Evolutionary conservation across 192 early-diverging fungal genomes (phyloP).

Genomic region (Phlyctochytrium arcticum): DNA sequence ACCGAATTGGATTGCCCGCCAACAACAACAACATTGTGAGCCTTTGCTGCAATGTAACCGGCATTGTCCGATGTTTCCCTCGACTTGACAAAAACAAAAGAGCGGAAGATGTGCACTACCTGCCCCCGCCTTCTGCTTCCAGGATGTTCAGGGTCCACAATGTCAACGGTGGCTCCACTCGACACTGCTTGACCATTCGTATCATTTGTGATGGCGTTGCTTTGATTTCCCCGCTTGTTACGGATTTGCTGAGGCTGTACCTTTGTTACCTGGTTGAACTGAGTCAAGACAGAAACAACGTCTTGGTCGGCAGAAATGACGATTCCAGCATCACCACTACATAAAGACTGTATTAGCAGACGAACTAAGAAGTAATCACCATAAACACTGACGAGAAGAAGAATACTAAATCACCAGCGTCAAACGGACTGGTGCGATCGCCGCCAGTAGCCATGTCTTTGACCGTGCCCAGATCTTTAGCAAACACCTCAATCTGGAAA

Average conservation of each 20-base stretch:
- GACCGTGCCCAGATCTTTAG: slow-evolving; percentile 79
- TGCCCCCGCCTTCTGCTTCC: slow-evolving; percentile 50
- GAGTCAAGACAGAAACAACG: slow-evolving; percentile 72
- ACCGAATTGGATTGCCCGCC: background rate
- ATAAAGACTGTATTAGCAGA: slow-evolving; percentile 7
- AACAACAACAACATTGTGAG: slow-evolving; percentile 48
- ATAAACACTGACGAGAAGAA: slow-evolving; percentile 56
- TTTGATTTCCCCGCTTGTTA: slow-evolving; percentile 56
- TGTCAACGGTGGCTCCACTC: slow-evolving; percentile 70
- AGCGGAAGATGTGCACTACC: slow-evolving; percentile 79
- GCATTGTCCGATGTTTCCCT: slow-evolving; percentile 69
- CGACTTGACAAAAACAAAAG: slow-evolving; percentile 75
- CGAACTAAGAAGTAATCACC: background rate
- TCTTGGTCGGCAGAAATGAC: slow-evolving; percentile 78
- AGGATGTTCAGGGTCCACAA: slow-evolving; percentile 37
- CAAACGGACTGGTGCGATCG: slow-evolving; percentile 64
- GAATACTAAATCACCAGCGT: slow-evolving; percentile 86
- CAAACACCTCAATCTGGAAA: slow-evolving; percentile 76
- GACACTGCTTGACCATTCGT: slow-evolving; percentile 43
- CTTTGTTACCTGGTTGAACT: slow-evolving; percentile 59
- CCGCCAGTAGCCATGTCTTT: slow-evolving; percentile 59
- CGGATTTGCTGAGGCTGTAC: slow-evolving; percentile 68
- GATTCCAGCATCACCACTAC: slow-evolving; percentile 61
- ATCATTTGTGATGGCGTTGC: slow-evolving; percentile 44
- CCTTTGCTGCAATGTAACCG: slow-evolving; percentile 72